Conservation (phyloP, 2,329 filamentous ascomycete genomes). For the Coleophoma crateriformis region DNA sequence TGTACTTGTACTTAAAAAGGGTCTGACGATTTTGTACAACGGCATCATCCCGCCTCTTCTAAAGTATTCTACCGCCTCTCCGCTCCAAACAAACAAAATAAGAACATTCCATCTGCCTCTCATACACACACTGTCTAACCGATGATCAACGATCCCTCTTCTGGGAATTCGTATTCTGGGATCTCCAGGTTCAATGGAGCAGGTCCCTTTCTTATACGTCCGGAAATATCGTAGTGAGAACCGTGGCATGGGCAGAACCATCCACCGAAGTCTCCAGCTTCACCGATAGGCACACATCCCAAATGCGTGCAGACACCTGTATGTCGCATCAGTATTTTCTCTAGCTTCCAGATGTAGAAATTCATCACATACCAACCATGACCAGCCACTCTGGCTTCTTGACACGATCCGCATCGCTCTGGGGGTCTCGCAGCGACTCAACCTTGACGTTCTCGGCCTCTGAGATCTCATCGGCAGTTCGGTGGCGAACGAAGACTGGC, state of each 20-base stretch:
- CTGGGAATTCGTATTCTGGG: slow-evolving; percentile 85
- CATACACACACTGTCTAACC: slow-evolving; percentile 53
- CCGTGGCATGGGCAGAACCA: slow-evolving; percentile 99
- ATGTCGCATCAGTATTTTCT: not conserved
- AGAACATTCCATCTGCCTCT: not conserved
- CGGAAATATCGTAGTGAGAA: slow-evolving; percentile 99
- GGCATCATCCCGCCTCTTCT: slow-evolving; percentile 27
- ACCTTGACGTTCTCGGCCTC: slow-evolving; percentile 88
- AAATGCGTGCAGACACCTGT: slow-evolving; percentile 96
- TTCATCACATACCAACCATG: slow-evolving; percentile 72
- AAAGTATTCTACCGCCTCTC: slow-evolving; percentile 41
- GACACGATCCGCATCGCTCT: slow-evolving; percentile 86
- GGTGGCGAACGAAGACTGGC: slow-evolving; percentile 99
- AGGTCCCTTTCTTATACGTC: slow-evolving; percentile 94
- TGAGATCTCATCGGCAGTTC: slow-evolving; percentile 86
- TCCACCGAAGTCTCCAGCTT: slow-evolving; percentile 95
- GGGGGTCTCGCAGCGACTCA: slow-evolving; percentile 80
- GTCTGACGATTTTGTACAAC: slow-evolving; percentile 27
- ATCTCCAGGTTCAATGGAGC: slow-evolving; percentile 97
- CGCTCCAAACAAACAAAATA: slow-evolving; percentile 36
- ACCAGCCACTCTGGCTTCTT: slow-evolving; percentile 98
- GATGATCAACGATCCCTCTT: slow-evolving; percentile 84
- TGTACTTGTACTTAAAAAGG: not conserved
- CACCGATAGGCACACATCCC: slow-evolving; percentile 97
- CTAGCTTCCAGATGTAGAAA: not conserved